These are phyloP conservation scores for Teratosphaeria destructans DNA, from an alignment of 2,329 filamentous ascomycete species.

Conservation along the genomic window DNA sequence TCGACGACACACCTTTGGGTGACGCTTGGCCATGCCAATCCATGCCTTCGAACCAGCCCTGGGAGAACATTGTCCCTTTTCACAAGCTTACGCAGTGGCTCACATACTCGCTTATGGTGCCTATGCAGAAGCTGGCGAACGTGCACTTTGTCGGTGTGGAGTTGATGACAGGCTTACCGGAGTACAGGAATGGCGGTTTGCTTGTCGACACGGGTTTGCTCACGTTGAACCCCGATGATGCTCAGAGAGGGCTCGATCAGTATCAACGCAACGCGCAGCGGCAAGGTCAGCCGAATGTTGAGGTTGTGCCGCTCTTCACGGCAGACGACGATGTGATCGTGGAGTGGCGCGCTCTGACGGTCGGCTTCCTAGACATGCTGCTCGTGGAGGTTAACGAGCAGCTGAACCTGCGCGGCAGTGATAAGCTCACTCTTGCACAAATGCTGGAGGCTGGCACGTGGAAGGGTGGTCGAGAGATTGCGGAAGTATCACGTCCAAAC, in stretches of 20 bases:
- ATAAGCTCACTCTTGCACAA: slow-evolving; percentile 69
- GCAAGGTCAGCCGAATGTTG: slow-evolving; percentile 60
- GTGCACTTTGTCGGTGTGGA: slow-evolving; percentile 74
- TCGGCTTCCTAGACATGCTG: slow-evolving; percentile 64
- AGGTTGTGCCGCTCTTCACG: slow-evolving; percentile 63
- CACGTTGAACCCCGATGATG: slow-evolving; percentile 60
- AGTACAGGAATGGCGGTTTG: slow-evolving; percentile 85
- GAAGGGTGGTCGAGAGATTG: slow-evolving; percentile 96
- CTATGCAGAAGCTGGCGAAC: slow-evolving; percentile 70
- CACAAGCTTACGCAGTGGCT: slow-evolving; percentile 95
- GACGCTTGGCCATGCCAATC: slow-evolving; percentile 87
- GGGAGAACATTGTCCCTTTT: slow-evolving; percentile 79
- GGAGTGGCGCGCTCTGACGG: slow-evolving; percentile 66
- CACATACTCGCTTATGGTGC: slow-evolving; percentile 85
- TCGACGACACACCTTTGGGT: slow-evolving; percentile 78
- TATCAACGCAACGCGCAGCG: slow-evolving; percentile 62
- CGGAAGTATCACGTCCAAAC: slow-evolving; percentile 88
- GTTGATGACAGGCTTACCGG: slow-evolving; percentile 77
- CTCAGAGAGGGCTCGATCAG: slow-evolving; percentile 58
- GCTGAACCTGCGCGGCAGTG: slow-evolving; percentile 57
- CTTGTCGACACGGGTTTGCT: slow-evolving; percentile 78
- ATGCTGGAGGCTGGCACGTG: slow-evolving; percentile 92
- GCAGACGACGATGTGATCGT: slow-evolving; percentile 69
- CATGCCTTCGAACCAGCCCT: slow-evolving; percentile 66
- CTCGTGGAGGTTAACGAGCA: slow-evolving; percentile 57